Conservation (phyloP, 306 rosid genomes). For the Dryas drummondii region DNA sequence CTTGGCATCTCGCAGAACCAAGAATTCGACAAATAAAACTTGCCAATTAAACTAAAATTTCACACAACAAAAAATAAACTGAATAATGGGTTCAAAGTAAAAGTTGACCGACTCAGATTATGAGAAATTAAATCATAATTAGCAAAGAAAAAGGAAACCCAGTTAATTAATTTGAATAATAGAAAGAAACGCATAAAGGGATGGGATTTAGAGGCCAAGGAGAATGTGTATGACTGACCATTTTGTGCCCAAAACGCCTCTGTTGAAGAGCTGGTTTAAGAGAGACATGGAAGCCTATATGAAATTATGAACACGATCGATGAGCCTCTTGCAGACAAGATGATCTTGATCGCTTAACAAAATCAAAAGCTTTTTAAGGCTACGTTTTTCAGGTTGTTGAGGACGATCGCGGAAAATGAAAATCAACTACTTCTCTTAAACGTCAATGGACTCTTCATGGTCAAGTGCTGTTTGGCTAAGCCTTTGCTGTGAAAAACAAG, state of each 20-base stretch:
- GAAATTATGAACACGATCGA: neutral
- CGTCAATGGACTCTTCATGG: neutral
- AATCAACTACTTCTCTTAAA: neutral
- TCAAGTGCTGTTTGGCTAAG: neutral
- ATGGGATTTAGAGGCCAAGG: neutral
- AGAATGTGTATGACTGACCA: slow-evolving; percentile 46
- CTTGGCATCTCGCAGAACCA: slow-evolving; percentile 10
- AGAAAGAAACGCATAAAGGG: neutral
- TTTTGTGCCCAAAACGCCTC: slow-evolving; percentile 88
- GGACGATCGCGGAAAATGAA: neutral
- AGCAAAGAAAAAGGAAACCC: neutral
- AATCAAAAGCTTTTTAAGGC: neutral
- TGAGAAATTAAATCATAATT: neutral
- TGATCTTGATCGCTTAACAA: neutral
- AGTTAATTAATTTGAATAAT: neutral
- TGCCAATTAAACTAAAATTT: slow-evolving; percentile 1
- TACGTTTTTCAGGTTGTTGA: neutral
- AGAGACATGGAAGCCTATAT: slow-evolving; percentile 60
- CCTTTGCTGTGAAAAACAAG: too few species aligned
- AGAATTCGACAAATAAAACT: neutral
- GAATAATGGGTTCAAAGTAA: neutral
- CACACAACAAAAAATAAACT: neutral
- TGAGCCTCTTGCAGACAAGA: neutral
- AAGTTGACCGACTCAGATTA: slow-evolving; percentile 18
- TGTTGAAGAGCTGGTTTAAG: slow-evolving; percentile 85